Evolutionary conservation across 768 basidiomycete species (phyloP), one percentile per base, ranked within the genome.

Genomic region (Trametopsis cervina): DNA sequence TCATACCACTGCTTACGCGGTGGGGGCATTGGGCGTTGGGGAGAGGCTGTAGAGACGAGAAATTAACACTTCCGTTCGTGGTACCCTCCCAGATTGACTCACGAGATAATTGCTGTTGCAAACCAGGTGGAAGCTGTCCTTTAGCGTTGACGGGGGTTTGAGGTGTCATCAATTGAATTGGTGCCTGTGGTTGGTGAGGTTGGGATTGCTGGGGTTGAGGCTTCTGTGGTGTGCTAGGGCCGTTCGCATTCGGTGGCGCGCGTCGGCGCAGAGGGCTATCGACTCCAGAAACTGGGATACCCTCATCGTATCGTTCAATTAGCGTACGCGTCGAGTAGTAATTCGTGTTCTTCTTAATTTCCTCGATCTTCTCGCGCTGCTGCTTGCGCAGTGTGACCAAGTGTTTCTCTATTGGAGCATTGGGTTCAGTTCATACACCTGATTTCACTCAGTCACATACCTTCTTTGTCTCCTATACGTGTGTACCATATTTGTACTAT

Each of bases 311-410:
- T 49, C 82, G 80, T 62, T 95, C 91, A 15, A 99, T 72, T 39
- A 99, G 73, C 57, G 85, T 89, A 44, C 88, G 83, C 23, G 93
- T 99, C 10, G 80, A 80, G 62, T 99, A 90, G 65, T 89, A 99
- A 57, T 97, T 95, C 1, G 94, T 97, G 63, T 89, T 92, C 71
- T 92, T 91, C 75, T 99, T 99, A 56, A 98, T 89, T 56, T 96
- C 94, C 54, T 95, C 92, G 29, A 99, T 78, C 60, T 89, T 92
- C 20, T 75, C 73, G 17, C 89, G 83, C 53, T 94, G 91, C 58
- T 85, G 72, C 59, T 83, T 85, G 60, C 86, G 74, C 3, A 93
- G 70, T 1, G 66, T 64, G 47, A 84, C 83, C 15, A 98, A 73
- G 2, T 81, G 80, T 63, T 80, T 86, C 66, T 98, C 94, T 96